Evolutionary conservation across 208 protist species (phyloP), one percentile per base, ranked within the genome.

Genomic region (Naegleria gruberi): DNA sequence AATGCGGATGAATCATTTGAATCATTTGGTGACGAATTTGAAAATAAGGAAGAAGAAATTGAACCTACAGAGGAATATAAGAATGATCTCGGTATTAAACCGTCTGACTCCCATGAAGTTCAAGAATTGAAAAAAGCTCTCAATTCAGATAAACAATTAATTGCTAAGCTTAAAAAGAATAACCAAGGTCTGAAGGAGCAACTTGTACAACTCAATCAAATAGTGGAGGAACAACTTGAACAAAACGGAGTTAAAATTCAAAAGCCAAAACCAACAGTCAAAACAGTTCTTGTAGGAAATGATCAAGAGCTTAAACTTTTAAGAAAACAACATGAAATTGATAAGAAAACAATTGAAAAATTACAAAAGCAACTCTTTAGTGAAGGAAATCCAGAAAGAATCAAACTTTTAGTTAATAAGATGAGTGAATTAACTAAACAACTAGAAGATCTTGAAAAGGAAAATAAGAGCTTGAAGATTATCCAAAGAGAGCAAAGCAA

Each of bases 401-500:
- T 46, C 30, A 87, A 42, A 41, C 0, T 6, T 12, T 41, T 87
- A 8, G 83, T 57, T 37, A 55, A 55, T 23, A 46, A 55, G 34
- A 5, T 87, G 6, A 46, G n/a, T 4, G 83, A 46, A 40, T 34
- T 42, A 4, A 55, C 26, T 17, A n/a, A 42, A 45, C 41, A 87
- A 40, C 26, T 87, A 45, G 43, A 87, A n/a, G 44, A 45, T 7
- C 30, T 87, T 0, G 41, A 30, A 55, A 30, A 87, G 37, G 83
- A 87, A 41, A 87, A 87, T 55, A 55, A 87, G 26, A 15, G 43
- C 34, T 55, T 87, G 23, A 87, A 45, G 5, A 51, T 41, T 1
- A 41, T 87, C 19, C 43, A 87, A 87, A 51, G 83, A 55, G 44
- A 87, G 12, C 83, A 87, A 55, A 41, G n/a, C 4, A 87, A 87